A percentile compares a stretch with the other conserved stretches of the same genome.
Evolutionary conservation across 495 filamentous ascomycete genomes (phyloP).

Genomic region (Penicillium egyptiacum): DNA sequence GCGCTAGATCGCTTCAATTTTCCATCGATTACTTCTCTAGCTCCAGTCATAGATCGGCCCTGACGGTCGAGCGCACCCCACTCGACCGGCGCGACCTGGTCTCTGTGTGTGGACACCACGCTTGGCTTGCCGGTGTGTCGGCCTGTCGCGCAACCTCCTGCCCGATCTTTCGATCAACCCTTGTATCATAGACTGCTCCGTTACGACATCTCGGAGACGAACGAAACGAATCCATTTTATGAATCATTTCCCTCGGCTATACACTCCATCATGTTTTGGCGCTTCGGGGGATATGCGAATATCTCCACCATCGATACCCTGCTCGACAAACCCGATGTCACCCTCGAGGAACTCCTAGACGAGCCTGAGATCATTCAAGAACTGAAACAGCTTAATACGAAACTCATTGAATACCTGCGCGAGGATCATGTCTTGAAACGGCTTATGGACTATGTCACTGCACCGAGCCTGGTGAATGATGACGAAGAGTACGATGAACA

Average conservation of each 20-base stretch:
- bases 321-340: constrained; percentile 92
- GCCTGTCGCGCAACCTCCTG: constrained; percentile 18
- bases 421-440: constrained; percentile 83
- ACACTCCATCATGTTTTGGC: constrained; percentile 89
- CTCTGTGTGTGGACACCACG: constrained; percentile 24
- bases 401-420: constrained; percentile 93
- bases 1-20: constrained; percentile 39
- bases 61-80: constrained; percentile 8
- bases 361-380: constrained; percentile 96
- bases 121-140: constrained; percentile 19
- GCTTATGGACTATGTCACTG: constrained; percentile 87
- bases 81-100: constrained; percentile 16
- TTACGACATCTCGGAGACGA: constrained; percentile 32
- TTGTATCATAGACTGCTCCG: constrained; percentile 36
- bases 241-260: constrained; percentile 40
- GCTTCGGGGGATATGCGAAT: constrained; percentile 97
- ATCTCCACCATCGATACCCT: constrained; percentile 94
- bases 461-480: constrained; percentile 63
- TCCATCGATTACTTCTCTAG: constrained; percentile 4
- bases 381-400: constrained; percentile 95
- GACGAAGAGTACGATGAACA: constrained; percentile 64
- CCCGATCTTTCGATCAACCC: constrained; percentile 14
- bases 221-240: constrained; percentile 36
- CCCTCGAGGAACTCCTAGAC: constrained; percentile 92
- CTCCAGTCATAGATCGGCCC: constrained; percentile 1